Conservation (phyloP, 2,329 filamentous ascomycete species). For the Xylaria digitata region DNA sequence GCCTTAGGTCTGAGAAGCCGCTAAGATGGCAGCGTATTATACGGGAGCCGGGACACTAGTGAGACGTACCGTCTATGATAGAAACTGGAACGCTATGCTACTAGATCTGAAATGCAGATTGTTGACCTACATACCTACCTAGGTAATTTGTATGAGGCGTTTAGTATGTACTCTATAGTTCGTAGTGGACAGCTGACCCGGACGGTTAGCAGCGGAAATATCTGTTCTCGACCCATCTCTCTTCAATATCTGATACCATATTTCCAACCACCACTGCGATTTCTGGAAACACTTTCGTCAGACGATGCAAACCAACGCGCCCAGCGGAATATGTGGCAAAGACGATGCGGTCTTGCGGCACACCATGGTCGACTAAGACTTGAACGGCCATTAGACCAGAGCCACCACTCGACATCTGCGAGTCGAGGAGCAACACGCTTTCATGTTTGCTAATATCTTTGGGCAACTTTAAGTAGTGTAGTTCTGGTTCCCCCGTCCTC, state of each 20-base stretch:
- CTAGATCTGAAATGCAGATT: conserved; percentile 14
- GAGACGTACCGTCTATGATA: not conserved
- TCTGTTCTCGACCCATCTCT: conserved; percentile 87
- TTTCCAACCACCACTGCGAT: conserved; percentile 88
- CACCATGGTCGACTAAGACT: conserved; percentile 94
- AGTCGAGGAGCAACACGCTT: conserved; percentile 86
- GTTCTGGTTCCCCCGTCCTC: conserved; percentile 86
- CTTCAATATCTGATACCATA: conserved; percentile 83
- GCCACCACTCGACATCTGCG: conserved; percentile 94
- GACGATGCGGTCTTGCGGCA: conserved; percentile 84
- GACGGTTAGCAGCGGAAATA: conserved; percentile 83
- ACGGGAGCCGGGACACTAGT: no score
- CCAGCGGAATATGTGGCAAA: conserved; percentile 94
- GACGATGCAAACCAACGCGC: conserved; percentile 81
- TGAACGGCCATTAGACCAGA: conserved; percentile 91
- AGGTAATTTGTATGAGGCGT: conserved; percentile 2
- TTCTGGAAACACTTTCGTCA: conserved; percentile 89
- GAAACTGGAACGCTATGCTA: conserved; percentile 30
- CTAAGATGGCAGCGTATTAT: no score
- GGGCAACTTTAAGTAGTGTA: conserved; percentile 88
- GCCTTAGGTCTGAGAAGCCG: no score
- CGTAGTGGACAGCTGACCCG: not conserved
- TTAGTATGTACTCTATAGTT: conserved; percentile 21
- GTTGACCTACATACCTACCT: conserved; percentile 15
- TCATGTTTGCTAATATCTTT: conserved; percentile 78